A percentile compares a stretch with the other conserved stretches of the same genome.
These are phyloP conservation scores for Calycina herbarum DNA, from an alignment of 2,329 filamentous ascomycete genomes.

Conservation along the genomic window DNA sequence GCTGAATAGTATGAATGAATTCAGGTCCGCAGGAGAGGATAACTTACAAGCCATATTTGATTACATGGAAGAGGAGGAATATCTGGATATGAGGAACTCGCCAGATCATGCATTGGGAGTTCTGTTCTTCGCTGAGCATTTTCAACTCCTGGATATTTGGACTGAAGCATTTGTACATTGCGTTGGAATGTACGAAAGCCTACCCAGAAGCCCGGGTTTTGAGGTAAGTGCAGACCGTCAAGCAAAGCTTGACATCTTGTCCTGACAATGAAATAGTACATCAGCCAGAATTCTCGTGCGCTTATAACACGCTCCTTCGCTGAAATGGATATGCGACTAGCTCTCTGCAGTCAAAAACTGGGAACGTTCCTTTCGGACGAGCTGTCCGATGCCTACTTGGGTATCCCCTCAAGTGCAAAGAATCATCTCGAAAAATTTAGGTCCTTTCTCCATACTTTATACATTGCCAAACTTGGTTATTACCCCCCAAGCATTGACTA, in stretches of 20 bases:
- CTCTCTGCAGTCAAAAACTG: slow-evolving; percentile 57
- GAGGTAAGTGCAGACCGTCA: slow-evolving; percentile 47
- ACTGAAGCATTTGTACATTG: slow-evolving; percentile 75
- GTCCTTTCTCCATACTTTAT: slow-evolving; percentile 65
- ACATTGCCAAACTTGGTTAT: slow-evolving; percentile 66
- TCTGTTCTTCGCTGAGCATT: slow-evolving; percentile 66
- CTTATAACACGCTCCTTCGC: slow-evolving; percentile 62
- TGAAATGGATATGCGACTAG: slow-evolving; percentile 66
- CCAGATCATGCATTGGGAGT: slow-evolving; percentile 68
- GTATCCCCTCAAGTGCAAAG: slow-evolving; percentile 59
- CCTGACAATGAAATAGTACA: slow-evolving; percentile 40
- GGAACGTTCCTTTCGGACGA: slow-evolving; percentile 71
- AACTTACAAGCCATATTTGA: slow-evolving; percentile 61
- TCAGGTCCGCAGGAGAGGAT: slow-evolving; percentile 53
- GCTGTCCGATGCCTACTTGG: slow-evolving; percentile 64
- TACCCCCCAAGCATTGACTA: slow-evolving; percentile 62
- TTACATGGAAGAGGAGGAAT: slow-evolving; percentile 70
- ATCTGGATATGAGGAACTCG: slow-evolving; percentile 64
- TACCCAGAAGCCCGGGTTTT: slow-evolving; percentile 60
- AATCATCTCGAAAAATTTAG: slow-evolving; percentile 73
- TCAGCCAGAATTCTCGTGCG: slow-evolving; percentile 58
- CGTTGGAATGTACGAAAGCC: slow-evolving; percentile 69
- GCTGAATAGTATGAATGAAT: slow-evolving; percentile 64
- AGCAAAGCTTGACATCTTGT: background rate
- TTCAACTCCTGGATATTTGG: slow-evolving; percentile 65